Base-by-base conservation (phyloP, 2,329 filamentous ascomycete species). In the Ascochyta rabiei region DNA sequence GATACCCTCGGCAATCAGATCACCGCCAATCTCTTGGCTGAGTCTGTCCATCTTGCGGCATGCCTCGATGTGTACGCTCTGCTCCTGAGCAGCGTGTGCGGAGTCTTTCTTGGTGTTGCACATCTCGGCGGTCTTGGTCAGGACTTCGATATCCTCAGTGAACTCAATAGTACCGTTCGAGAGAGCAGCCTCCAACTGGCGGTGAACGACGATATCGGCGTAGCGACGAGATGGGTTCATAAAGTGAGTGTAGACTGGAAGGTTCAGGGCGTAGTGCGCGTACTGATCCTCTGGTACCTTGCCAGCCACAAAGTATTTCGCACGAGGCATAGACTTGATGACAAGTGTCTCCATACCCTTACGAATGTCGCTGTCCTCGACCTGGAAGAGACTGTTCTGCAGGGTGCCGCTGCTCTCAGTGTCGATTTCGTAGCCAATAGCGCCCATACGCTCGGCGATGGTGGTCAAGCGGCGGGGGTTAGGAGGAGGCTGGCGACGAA, bases 71-170 rank as follows among this genome's bases (percentile, higher is more conserved):
- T 99, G 95, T 44, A 99, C 92, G 76, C 95, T 98, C 80, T 99
- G 95, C 76, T 99, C 95, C 76, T 99, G 95, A 13, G 95, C 95
- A 70, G 91, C 95, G 79, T 96, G 93, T 1, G 95, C 92, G 12
- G 93, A 98, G 74, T 99, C 95, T 77, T 98, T 99, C 87, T 98
- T 99, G 72, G 90, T 96, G 81, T 99, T 99, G 83, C 91, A 96
- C 65, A 91, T 86, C 77, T 99, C 95, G 8, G 93, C 90, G 45
- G 90, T 96, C 85, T 98, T 99, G 68, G 87, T 87, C 37, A 99
- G 81, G 53, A 82, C 88, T 72, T 99, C 95, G 57, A 95, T 76
- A 59, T 99, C 95, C 64, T 99, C 95, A 4, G 81, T 87, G 75
- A 95, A 97, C 69, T 97, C 92, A 42, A 90, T 83, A 59, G 88